A percentile compares a stretch with the other conserved stretches of the same genome.
Conservation (phyloP, 2,329 filamentous ascomycete genomes). For the Setomelanomma holmii region DNA sequence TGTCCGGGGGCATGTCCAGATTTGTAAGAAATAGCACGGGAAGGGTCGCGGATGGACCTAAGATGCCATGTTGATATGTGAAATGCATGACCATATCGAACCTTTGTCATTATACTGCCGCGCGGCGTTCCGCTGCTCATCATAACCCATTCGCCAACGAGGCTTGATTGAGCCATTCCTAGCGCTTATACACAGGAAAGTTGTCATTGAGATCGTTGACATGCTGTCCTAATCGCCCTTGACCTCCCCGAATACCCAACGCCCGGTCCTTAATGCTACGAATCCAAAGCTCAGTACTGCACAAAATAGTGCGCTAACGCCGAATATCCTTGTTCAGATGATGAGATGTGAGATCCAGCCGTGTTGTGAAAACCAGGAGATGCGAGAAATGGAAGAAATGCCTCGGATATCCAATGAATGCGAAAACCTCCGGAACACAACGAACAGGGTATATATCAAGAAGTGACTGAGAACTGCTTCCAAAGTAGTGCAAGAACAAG, state of each 20-base stretch:
- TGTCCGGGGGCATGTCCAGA: no score
- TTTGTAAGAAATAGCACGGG: background rate
- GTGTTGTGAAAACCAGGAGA: no score
- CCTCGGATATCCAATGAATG: slow-evolving; percentile 13
- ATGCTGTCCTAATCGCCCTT: slow-evolving; percentile 9
- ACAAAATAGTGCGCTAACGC: slow-evolving; percentile 17
- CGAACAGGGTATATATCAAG: slow-evolving; percentile 26
- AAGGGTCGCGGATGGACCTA: background rate
- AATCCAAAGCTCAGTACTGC: slow-evolving; percentile 6
- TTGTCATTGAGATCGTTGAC: slow-evolving; percentile 20
- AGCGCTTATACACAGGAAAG: slow-evolving; percentile 19
- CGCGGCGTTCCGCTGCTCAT: slow-evolving; percentile 3
- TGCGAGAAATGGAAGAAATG: background rate
- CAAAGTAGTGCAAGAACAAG: background rate
- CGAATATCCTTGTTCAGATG: slow-evolving; percentile 23
- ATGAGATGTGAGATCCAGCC: slow-evolving; percentile 4
- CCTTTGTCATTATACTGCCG: slow-evolving; percentile 1
- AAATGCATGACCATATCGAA: background rate
- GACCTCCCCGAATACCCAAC: slow-evolving; percentile 8
- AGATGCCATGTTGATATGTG: background rate
- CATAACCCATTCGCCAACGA: background rate
- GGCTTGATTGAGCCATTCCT: slow-evolving; percentile 2
- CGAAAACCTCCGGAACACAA: slow-evolving; percentile 6
- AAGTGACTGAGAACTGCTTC: slow-evolving; percentile 2
- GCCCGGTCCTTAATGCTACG: slow-evolving; percentile 13